Evolutionary conservation across 2,329 filamentous ascomycete genomes (phyloP).

Genomic region (Fusarium pseudonygamai): DNA sequence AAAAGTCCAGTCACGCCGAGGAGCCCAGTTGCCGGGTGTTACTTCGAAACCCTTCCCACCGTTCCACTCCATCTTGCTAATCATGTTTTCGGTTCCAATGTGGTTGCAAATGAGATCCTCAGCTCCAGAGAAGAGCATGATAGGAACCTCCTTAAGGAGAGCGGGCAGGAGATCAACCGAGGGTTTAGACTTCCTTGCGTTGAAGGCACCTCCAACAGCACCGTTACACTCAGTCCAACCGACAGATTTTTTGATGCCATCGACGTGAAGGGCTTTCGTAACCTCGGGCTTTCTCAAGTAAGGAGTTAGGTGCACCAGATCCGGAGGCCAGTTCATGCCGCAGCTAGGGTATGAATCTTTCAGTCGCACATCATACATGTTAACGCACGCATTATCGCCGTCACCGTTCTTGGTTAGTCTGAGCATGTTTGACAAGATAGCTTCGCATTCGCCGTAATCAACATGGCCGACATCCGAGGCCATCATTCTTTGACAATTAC

Average conservation of each 20-base stretch:
- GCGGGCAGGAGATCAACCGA: constrained; percentile 79
- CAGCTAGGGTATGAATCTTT: constrained; percentile 83
- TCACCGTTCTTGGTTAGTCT: constrained; percentile 67
- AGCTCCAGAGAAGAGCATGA: constrained; percentile 91
- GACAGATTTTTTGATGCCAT: constrained; percentile 75
- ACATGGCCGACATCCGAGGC: constrained; percentile 62
- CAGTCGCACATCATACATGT: constrained; percentile 97
- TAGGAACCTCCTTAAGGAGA: constrained; percentile 78
- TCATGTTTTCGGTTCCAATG: constrained; percentile 89
- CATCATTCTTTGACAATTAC: constrained; percentile 72
- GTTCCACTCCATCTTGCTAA: constrained; percentile 91
- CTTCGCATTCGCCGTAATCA: constrained; percentile 77
- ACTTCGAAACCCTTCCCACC: constrained; percentile 91
- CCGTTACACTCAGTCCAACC: constrained; percentile 94
- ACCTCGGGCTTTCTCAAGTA: constrained; percentile 90
- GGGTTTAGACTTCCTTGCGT: constrained; percentile 74
- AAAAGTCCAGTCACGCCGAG: constrained; percentile 93
- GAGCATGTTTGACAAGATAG: constrained; percentile 78
- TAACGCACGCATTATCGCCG: constrained; percentile 73
- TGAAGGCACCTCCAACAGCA: constrained; percentile 78
- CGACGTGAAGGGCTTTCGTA: constrained; percentile 81
- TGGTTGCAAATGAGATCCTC: constrained; percentile 98
- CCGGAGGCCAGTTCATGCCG: constrained; percentile 98
- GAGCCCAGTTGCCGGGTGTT: constrained; percentile 86
- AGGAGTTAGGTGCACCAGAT: constrained; percentile 78